Conservation (phyloP, 2,329 filamentous ascomycete species). For the Colletotrichum sp. region DNA sequence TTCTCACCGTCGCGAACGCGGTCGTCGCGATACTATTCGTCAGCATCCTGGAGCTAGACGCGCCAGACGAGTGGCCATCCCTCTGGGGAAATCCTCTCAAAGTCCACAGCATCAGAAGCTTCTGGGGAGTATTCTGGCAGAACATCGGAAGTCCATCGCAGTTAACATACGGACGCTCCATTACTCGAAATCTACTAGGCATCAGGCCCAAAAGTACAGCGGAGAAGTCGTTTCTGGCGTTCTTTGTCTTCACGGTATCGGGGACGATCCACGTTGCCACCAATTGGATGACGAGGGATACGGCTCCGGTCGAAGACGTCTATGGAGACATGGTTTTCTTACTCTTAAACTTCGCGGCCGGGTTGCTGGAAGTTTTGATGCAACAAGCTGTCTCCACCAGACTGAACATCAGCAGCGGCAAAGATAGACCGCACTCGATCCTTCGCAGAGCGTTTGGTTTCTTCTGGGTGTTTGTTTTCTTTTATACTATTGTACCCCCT, state of each 20-base stretch:
- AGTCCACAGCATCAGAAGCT: background rate
- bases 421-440: background rate
- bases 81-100: background rate
- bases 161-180: background rate
- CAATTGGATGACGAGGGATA: background rate
- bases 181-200: background rate
- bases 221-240: background rate
- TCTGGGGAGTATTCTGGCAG: background rate
- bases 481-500: background rate
- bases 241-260: background rate
- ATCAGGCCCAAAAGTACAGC: background rate
- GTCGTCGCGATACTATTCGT: background rate
- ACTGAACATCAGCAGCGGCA: too few species aligned
- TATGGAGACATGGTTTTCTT: background rate
- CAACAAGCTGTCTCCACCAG: accelerated
- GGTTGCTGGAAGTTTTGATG: background rate
- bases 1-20: background rate
- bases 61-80: background rate
- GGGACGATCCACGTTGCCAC: background rate
- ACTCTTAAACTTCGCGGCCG: background rate
- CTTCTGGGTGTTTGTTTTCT: background rate
- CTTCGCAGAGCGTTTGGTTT: background rate
- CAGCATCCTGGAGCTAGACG: background rate
- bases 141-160: background rate
- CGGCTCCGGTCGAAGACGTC: background rate